Evolutionary conservation across 371 early-diverging fungal species (phyloP), one percentile per base, ranked within the genome.

Genomic region (Mortierella sp.): DNA sequence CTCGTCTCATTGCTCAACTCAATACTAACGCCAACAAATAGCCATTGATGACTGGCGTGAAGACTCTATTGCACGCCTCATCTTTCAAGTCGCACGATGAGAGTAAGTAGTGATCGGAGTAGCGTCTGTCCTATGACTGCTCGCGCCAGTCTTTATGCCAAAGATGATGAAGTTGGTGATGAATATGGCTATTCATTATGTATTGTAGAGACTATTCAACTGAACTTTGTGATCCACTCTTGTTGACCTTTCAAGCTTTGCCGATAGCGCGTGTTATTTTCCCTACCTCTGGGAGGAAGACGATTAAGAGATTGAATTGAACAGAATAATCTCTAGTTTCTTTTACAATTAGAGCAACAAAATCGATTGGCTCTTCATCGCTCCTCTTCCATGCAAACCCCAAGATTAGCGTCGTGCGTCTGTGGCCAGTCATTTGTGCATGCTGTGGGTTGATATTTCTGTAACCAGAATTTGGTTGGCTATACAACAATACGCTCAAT

Each of bases 381-480:
- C 59, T 55, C 43, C 22, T 58, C 24, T 33, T 22, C 16, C 13
- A 43, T 22, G 38, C 53, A n/a, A 11, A 45, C 58, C 21, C 32
- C 60, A 36, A 55, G 62, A 72, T 63, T 57, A n/a, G 32, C 63
- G 21, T 55, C 65, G 77, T 45, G 72, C 64, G 53, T 63, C 58
- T 66, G 40, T 63, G 67, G 21, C 78, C 78, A 78, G 78, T 78
- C 78, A 64, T 78, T 78, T 65, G 63, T 57, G 70, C 78, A 78
- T 78, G 78, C 74, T 41, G 55, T 55, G 16, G 32, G 10, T 10
- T 32, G 38, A 32, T 15, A 36, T 47, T 45, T 53, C 21, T 55
- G 36, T 21, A 13, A 22, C 52, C 13, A 47, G 38, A 58, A 57
- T 71, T 33, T 72, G 77, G 77, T 76, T 76, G 77, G 77, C 65